Evolutionary conservation across 1,284 basidiomycete genomes (phyloP).

Genomic region (Apiotrichum sp.): DNA sequence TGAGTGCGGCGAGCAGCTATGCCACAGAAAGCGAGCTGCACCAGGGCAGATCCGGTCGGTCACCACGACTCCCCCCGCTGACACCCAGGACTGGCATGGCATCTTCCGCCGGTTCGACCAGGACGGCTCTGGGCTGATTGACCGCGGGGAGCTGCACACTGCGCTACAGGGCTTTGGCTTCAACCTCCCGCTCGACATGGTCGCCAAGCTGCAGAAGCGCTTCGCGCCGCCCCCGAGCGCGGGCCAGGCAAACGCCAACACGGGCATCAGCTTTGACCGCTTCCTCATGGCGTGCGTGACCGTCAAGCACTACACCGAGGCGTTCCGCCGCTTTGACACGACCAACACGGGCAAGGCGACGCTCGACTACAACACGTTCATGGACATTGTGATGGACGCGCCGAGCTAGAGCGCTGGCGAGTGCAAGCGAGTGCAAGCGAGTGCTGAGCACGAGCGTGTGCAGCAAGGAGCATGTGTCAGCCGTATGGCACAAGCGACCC

Average conservation of each 20-base stretch:
- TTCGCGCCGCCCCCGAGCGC: constrained; percentile 42
- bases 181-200: constrained; percentile 43
- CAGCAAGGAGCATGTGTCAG: no score
- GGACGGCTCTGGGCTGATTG: constrained; percentile 45
- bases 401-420: constrained; percentile 19
- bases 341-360: constrained; percentile 35
- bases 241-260: constrained; percentile 12
- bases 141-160: constrained; percentile 45
- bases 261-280: constrained; percentile 45
- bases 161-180: constrained; percentile 47
- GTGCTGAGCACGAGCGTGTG: no score
- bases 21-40: no score
- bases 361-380: constrained; percentile 44
- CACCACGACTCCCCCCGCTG: background rate
- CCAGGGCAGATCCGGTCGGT: no score
- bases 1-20: constrained; percentile 11
- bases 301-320: constrained; percentile 48
- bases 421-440: no score
- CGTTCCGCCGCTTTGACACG: constrained; percentile 43
- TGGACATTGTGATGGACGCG: constrained; percentile 41
- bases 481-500: no score
- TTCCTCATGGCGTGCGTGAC: constrained; percentile 49
- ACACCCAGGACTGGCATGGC: constrained; percentile 44
- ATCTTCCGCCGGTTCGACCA: constrained; percentile 47
- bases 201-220: constrained; percentile 43